These are phyloP conservation scores for Sporothrix brasiliensis DNA, from an alignment of 2,329 filamentous ascomycete genomes.

Conservation along the genomic window DNA sequence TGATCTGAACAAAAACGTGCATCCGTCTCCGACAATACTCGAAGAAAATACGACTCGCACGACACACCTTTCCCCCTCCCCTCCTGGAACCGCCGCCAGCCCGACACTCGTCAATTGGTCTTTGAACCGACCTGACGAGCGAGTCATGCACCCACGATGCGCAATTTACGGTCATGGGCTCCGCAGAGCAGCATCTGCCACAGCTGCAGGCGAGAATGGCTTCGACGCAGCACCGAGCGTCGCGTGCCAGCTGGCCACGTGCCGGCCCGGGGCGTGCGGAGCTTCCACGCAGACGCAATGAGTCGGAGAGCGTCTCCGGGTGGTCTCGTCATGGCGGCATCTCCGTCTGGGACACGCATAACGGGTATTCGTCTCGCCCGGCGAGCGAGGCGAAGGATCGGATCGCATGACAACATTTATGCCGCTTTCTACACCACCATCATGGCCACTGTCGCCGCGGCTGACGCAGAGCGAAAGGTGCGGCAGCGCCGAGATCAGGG, in stretches of 20 bases:
- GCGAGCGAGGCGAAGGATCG: slow-evolving; percentile 53
- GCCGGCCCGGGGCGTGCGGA: background rate
- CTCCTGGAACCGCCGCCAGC: background rate
- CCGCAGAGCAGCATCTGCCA: slow-evolving; percentile 66
- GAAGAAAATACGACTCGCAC: slow-evolving; percentile 2
- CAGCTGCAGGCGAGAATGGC: slow-evolving; percentile 62
- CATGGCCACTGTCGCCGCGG: slow-evolving; percentile 65
- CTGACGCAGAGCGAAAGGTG: slow-evolving; percentile 64
- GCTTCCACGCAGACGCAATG: slow-evolving; percentile 44
- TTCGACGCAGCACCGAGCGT: slow-evolving; percentile 44
- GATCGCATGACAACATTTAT: slow-evolving; percentile 55
- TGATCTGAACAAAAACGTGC: slow-evolving; percentile 31
- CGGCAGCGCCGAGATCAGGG: slow-evolving; percentile 64
- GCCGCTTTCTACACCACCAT: slow-evolving; percentile 70
- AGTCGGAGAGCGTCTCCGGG: slow-evolving; percentile 53
- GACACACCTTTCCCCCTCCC: background rate
- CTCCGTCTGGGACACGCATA: background rate
- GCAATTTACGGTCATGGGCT: slow-evolving; percentile 68
- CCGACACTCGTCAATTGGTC: slow-evolving; percentile 8
- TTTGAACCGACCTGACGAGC: background rate
- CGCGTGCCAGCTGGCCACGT: slow-evolving; percentile 36
- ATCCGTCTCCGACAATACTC: slow-evolving; percentile 8
- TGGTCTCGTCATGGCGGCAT: background rate
- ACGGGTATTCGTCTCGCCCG: slow-evolving; percentile 32
- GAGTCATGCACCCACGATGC: slow-evolving; percentile 58